Base-by-base conservation (phyloP, 164 flowering plant species). In the Aristolochia contorta region DNA sequence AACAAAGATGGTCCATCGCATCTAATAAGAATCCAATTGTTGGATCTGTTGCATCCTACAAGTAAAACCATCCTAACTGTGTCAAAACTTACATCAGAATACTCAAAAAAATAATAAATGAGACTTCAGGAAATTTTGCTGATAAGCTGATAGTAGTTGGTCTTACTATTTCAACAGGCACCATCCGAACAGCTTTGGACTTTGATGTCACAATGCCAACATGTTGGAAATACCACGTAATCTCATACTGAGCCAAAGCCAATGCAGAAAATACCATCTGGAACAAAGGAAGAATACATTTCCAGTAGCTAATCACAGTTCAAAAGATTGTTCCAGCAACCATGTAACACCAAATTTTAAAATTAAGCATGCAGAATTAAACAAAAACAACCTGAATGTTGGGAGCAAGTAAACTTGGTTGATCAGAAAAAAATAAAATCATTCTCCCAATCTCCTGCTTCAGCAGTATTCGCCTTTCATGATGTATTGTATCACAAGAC, bases 181-280 rank as follows among this genome's bases (percentile, higher is more conserved):
- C 75, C 43, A 71, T n/a, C 64, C 87, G 77, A 62, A 75, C 54
- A 45, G 80, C 58, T 78, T 78, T 93, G n/a, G 97, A 81, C 70
- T 88, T 93, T 68, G 92, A 80, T 32, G 91, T 78, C 53, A 84
- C 79, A 69, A 93, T 66, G 47, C 96, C 97, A 7, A 82, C 91
- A 70, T 93, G 99, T 68, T 90, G 99, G 71, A 93, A 90, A 61
- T 88, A 91, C 99, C 99, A 93, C 47, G 81, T 63, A 20, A 88
- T 84, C 80, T 93, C 99, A 69, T 62, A 81, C 60, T 88, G 96
- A 62, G 96, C 89, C 60, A 93, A 80, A 60, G 99, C 95, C 80
- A 93, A 75, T 33, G 99, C 96, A 72, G 97, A 93, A 75, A 86
- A 93, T 56, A 93, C 97, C 97, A 93, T 91, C 99, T 93, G 84